Conservation (phyloP, 2,329 filamentous ascomycete genomes). For the Pestalotiopsis fici region DNA sequence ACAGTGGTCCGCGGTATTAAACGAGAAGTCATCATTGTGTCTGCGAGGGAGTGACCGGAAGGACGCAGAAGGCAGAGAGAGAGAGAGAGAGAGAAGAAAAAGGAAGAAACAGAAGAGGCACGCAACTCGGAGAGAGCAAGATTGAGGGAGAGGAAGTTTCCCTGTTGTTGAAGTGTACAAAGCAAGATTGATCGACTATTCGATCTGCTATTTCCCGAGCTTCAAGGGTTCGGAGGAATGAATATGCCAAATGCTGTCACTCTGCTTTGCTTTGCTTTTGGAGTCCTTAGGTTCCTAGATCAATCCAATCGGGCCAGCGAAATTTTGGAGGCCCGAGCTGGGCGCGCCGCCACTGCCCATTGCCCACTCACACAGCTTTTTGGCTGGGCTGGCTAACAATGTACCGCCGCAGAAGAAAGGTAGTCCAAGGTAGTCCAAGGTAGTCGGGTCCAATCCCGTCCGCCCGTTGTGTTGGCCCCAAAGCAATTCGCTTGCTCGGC, state of each 20-base stretch:
- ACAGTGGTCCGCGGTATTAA: constrained; percentile 60
- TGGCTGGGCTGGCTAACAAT: not conserved
- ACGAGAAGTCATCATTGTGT: constrained; percentile 56
- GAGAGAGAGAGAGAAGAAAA: not conserved
- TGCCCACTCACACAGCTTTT: not conserved
- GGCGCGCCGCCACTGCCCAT: not conserved
- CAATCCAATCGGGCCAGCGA: constrained; percentile 11
- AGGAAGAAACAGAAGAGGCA: not conserved
- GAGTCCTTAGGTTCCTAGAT: not conserved
- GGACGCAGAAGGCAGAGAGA: constrained; percentile 1
- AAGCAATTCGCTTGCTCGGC: not conserved
- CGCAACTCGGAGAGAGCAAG: constrained; percentile 12
- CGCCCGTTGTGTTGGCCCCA: not conserved
- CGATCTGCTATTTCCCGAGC: constrained; percentile 1
- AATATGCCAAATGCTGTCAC: not conserved
- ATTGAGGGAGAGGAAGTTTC: not conserved
- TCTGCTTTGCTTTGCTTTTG: not conserved
- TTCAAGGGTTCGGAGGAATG: not conserved
- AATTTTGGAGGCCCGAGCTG: constrained; percentile 21
- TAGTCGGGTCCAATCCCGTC: too few relatives aligned
- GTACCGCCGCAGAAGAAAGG: not conserved
- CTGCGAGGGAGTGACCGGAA: constrained; percentile 15
- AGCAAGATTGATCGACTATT: too few relatives aligned
- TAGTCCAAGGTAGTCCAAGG: not conserved
- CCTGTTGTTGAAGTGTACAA: too few relatives aligned